Evolutionary conservation across 1,284 basidiomycete species (phyloP), one percentile per base, ranked within the genome.

Genomic region (Dichomitus squalens): DNA sequence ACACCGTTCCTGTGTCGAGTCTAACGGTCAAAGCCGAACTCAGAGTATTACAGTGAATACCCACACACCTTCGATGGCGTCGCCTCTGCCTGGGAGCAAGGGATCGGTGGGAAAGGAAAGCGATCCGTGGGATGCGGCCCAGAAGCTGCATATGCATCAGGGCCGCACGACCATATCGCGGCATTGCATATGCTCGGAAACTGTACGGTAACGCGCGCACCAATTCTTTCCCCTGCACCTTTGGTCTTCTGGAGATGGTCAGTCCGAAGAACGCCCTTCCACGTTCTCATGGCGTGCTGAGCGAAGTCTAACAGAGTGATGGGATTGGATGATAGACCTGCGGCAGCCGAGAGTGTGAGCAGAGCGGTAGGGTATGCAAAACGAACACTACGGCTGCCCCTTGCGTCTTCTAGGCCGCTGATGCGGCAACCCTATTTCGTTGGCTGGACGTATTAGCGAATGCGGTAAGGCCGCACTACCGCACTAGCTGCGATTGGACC

Each of bases 291-390:
- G 49, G 36, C 60, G 61, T 35, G 61, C 57, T 52, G 52, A 34
- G 29, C 35, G 29, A 44, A 23, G 53, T 20, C 46, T 41, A 39
- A 38, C 29, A 44, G 23, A 36, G 21, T 12, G 31, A 51, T 36
- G 40, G 41, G 50, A 48, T 57, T 46, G 57, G 27, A 31, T 18
- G 46, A 21, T 20, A 18, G 49, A n/a, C 38, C 36, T 60, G 57
- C 61, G 61, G 61, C 58, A 52, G 61, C 59, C 61, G 61, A 34
- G 14, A 46, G 55, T 53, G 61, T 60, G 61, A 58, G 61, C 54
- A 31, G 41, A 36, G 43, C 25, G 14, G 9, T 20, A 6, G 16
- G 18, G 31, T 20, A 48, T 25, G 36, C 40, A 33, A 33, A 41
- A 52, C 43, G 56, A 64, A 59, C 52, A 57, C 55, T 58, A 59